Evolutionary conservation across 345 rosid species (phyloP).

Genomic region (Brassica rapa): DNA sequence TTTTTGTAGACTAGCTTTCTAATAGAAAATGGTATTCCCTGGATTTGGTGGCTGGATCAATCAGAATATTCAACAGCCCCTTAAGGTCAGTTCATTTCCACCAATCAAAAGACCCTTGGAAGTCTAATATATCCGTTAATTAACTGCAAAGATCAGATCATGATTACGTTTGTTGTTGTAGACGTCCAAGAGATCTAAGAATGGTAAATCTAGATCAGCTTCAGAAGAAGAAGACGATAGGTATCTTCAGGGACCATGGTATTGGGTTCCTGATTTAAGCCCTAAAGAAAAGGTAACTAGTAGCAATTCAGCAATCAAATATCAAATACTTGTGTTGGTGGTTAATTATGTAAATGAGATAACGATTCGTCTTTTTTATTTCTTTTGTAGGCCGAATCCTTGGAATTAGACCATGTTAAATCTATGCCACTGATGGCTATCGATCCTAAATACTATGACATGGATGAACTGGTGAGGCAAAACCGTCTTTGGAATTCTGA

Average conservation of each 20-base stretch:
- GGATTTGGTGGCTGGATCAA: conserved; percentile 11
- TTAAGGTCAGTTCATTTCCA: conserved; percentile 18
- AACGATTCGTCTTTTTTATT: not conserved
- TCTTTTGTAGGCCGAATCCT: conserved; percentile 48
- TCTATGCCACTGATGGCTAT: not conserved
- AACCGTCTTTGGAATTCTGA: not conserved
- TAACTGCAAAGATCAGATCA: not conserved
- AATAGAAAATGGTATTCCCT: not conserved
- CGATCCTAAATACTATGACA: conserved; percentile 8
- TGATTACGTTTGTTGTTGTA: not conserved
- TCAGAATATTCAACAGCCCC: conserved; percentile 25
- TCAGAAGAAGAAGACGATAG: not conserved
- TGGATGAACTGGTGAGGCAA: not conserved
- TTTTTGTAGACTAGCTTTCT: not conserved
- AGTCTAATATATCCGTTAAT: not conserved
- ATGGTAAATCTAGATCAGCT: conserved; percentile 1
- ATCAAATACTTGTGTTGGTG: not conserved
- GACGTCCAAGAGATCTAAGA: conserved; percentile 5
- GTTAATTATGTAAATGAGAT: not conserved
- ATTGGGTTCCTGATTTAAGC: conserved; percentile 16
- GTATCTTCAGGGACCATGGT: conserved; percentile 16
- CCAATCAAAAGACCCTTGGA: not conserved
- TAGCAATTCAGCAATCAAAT: not conserved
- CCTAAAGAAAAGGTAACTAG: conserved; percentile 8
- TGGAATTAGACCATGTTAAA: conserved; percentile 32